Percentiles rank a stretch among this genome's conserved stretches.
Evolutionary conservation across 2,329 filamentous ascomycete species (phyloP).

Genomic region (Monosporascus sp.): DNA sequence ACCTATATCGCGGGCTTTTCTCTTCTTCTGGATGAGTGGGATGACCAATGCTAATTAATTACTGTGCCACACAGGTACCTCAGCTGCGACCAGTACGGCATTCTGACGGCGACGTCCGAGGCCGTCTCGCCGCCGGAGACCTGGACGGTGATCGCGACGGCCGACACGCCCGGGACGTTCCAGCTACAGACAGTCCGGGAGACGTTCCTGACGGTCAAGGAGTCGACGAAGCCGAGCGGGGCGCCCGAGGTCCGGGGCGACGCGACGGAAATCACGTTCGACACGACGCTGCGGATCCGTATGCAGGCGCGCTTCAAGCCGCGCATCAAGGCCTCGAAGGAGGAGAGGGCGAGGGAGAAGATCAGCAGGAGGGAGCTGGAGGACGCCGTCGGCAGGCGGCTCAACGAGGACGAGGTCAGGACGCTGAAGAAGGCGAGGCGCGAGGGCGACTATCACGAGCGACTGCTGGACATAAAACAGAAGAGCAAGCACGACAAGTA

Average conservation of each 20-base stretch:
- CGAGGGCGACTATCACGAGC: constrained; percentile 88
- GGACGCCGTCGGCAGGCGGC: constrained; percentile 65
- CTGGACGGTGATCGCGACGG: constrained; percentile 60
- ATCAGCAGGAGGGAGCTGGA: constrained; percentile 83
- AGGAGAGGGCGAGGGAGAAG: constrained; percentile 77
- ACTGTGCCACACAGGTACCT: constrained; percentile 57
- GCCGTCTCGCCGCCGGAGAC: constrained; percentile 82
- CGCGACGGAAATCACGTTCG: constrained; percentile 59
- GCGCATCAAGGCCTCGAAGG: constrained; percentile 68
- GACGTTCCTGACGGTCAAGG: constrained; percentile 61
- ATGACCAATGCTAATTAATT: too few relatives aligned
- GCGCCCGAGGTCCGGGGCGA: constrained; percentile 70
- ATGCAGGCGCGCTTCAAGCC: constrained; percentile 98
- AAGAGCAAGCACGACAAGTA: constrained; percentile 93
- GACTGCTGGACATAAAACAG: constrained; percentile 77
- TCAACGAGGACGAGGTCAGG: constrained; percentile 83
- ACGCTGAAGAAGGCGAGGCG: constrained; percentile 74
- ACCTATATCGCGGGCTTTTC: constrained; percentile 1
- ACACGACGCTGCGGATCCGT: constrained; percentile 70
- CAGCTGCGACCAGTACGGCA: constrained; percentile 76
- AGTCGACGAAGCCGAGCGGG: constrained; percentile 43
- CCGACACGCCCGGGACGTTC: constrained; percentile 66
- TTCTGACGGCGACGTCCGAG: constrained; percentile 69
- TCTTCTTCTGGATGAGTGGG: neutral
- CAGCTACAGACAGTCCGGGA: constrained; percentile 68